A percentile compares a stretch with the other conserved stretches of the same genome.
These are phyloP conservation scores for Solanum sejunctum DNA, from an alignment of 257 asterid species.

Conservation along the genomic window DNA sequence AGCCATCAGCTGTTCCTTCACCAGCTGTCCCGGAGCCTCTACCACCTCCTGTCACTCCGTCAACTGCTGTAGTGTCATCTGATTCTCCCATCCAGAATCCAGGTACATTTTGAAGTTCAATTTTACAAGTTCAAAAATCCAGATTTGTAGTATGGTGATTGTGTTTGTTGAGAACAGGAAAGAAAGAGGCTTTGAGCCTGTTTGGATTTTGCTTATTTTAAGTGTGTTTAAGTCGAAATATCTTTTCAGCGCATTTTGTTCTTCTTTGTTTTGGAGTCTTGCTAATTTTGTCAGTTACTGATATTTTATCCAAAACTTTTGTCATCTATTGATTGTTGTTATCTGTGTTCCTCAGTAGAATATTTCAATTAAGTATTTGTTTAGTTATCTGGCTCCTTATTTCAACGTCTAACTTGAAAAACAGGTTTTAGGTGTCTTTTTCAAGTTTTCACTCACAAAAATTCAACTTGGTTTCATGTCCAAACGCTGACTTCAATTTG, in stretches of 20 bases:
- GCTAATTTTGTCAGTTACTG: not conserved
- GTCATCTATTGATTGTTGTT: conserved; percentile 14
- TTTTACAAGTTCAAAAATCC: not conserved
- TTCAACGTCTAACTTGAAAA: not conserved
- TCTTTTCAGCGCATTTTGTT: not conserved
- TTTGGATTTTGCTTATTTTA: no score
- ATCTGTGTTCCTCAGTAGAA: conserved; percentile 12
- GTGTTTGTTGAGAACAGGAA: not conserved
- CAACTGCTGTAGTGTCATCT: conserved; percentile 13
- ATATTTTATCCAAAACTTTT: not conserved
- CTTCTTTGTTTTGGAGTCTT: not conserved
- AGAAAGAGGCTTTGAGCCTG: no score
- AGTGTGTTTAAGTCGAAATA: no score
- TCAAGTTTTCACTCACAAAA: not conserved
- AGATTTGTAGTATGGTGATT: conserved; percentile 18
- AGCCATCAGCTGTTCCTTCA: not conserved
- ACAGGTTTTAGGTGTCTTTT: not conserved
- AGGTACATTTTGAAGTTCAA: conserved; percentile 31
- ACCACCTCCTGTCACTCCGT: conserved; percentile 13
- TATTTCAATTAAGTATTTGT: not conserved
- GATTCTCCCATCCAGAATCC: conserved; percentile 25
- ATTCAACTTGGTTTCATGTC: not conserved
- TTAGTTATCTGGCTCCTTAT: not conserved
- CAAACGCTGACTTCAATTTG: not conserved
- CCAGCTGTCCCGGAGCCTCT: conserved; percentile 6